Evolutionary conservation across 495 filamentous ascomycete species (phyloP), one percentile per base, ranked within the genome.

Genomic region (Xylaria curta): DNA sequence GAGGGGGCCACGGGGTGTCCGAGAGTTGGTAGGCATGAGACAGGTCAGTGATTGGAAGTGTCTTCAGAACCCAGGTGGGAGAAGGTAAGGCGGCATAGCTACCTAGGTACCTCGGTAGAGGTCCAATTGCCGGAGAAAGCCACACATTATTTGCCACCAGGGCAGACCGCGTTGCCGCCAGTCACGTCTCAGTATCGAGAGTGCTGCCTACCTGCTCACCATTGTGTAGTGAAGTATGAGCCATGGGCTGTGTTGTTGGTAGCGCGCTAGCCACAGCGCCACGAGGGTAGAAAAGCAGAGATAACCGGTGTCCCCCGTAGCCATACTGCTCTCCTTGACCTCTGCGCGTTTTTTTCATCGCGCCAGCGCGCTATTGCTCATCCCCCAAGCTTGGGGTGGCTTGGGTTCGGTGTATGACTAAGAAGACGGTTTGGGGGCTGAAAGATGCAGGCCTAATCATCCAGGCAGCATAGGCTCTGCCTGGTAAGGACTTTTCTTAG

Each of bases 131-230:
- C 6, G 3, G 7, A 46, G 21, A 17, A 24, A 7, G 65, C 17
- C 31, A 9, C 38, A 13, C 1, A 8, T 38, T 8, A 26, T 67
- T 56, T 21, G 65, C 49, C 65, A 56, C 47, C 65, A 42, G 24
- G 49, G 49, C 65, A 19, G 21, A 66, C 64, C 9, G n/a, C 5
- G 17, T 10, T 44, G 12, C 40, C 12, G 12, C 61, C 12, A 4
- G 24, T 15, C 42, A 47, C 19, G 61, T 49, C 26, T n/a, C 42
- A 5, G 42, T 26, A 44, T 44, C 9, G n/a, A 15, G 28, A 33
- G 26, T 66, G 63, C 15, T 66, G 63, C 63, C 15, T 66, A 46
- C 63, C 63, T 66, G 1, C 28, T 8, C 26, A 31, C 24, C 42
- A 21, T 4, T 46, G 46, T 49, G 17, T 49, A 0, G 61, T 33